Evolutionary conservation across 495 filamentous ascomycete species (phyloP).

Genomic region (Podospora anserina): DNA sequence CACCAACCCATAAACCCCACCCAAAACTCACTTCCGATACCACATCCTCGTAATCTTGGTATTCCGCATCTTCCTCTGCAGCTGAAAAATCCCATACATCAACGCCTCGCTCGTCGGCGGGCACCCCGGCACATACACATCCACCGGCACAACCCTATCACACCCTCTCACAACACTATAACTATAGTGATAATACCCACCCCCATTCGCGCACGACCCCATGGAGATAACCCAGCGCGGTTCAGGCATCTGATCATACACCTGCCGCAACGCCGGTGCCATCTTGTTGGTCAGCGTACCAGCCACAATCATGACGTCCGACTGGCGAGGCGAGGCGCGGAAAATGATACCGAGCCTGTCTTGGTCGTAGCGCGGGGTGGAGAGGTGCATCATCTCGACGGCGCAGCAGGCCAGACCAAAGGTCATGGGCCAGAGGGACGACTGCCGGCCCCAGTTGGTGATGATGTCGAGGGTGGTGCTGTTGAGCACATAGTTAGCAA

Average conservation of each 20-base stretch:
- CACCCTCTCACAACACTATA: conserved; percentile 86
- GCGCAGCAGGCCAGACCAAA: conserved; percentile 97
- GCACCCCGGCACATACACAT: conserved; percentile 91
- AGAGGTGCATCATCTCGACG: conserved; percentile 98
- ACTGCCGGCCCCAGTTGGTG: conserved; percentile 91
- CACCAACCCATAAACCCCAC: neutral
- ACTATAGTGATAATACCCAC: conserved; percentile 92
- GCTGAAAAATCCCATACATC: conserved; percentile 82
- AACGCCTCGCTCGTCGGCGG: conserved; percentile 85
- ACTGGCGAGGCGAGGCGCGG: conserved; percentile 90
- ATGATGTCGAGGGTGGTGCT: conserved; percentile 90
- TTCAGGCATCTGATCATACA: conserved; percentile 98
- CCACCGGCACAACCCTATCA: conserved; percentile 86
- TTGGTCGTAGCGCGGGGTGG: conserved; percentile 92
- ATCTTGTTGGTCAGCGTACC: conserved; percentile 98
- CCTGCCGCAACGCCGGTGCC: conserved; percentile 89
- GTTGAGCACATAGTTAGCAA: neutral
- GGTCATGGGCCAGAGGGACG: conserved; percentile 95
- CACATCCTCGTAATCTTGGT: conserved; percentile 71
- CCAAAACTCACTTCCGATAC: conserved; percentile 36
- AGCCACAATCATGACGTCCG: conserved; percentile 97
- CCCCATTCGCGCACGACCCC: conserved; percentile 89
- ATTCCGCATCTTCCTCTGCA: conserved; percentile 84
- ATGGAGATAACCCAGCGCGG: conserved; percentile 90
- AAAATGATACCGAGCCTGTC: conserved; percentile 96